Base-by-base conservation (phyloP, 2,329 filamentous ascomycete species). In the Xylogone sp. region DNA sequence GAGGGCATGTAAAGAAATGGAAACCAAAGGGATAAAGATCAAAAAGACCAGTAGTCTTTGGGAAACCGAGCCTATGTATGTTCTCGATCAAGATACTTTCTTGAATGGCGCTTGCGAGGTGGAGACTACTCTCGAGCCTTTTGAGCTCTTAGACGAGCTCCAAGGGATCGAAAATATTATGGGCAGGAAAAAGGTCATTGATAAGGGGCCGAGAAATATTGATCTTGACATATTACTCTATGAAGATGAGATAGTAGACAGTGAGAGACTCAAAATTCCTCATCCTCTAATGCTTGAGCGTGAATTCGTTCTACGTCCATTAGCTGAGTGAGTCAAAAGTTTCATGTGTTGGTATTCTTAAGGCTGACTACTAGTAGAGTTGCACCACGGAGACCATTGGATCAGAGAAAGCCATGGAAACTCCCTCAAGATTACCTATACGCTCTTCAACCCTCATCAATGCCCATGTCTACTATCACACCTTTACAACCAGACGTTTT, bases 41-140 rank as follows among this genome's bases (percentile, higher is more conserved):
- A 78, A 83, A 62, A 79, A 86, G 61, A 96, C 93, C 0, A 97
- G 93, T 68, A 87, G 84, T 55, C 75, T 99, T 2, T 99, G 94
- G 81, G 91, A 97, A 73, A 99, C 93, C 3, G 84, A 90, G 61
- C 90, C 94, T 20, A 99, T 99, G 94, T 99, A 99, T 69, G 88
- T 97, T 57, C 74, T 88, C 56, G 87, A 97, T 56, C 94, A 99
- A 68, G 84, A 85, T 56, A 81, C 82, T 24, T 99, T 99, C 65
- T 74, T 97, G 45, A 99, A 99, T 66, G 94, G 91, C 19, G 92
- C 86, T 52, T 96, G 90, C 68, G 89, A 96, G 83, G 83, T 97
- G 46, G 86, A 90, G 71, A 97, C 94, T 3, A 78, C 75, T 2
- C 71, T 97, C 10, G 77, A 80, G 18, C 92, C 94, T 0, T 71